Base-by-base conservation (phyloP, 148 eudicot genomes). In the Simmondsia chinensis region DNA sequence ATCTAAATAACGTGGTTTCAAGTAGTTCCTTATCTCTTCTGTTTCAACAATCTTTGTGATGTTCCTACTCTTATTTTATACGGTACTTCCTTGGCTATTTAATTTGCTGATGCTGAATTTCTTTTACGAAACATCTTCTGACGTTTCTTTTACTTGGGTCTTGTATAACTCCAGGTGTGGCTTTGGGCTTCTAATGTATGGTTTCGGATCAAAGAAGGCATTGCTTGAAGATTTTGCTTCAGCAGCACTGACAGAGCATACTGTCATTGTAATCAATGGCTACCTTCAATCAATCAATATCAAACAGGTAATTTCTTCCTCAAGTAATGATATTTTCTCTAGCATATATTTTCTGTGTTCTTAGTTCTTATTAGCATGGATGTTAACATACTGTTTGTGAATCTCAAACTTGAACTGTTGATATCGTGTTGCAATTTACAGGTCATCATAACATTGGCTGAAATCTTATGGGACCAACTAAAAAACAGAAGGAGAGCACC, bases 211-310 rank as follows among this genome's bases (percentile, higher is more conserved):
- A 21, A 91, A 91, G 72, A 91, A 84, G 65, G 71, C 71, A 2
- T 64, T 91, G 68, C 45, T 85, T 39, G 97, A 85, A 65, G 94
- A 91, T 71, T 91, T 85, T 65, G 97, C 95, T 70, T 74, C 95
- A 29, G 76, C 73, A 16, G 55, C 79, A 7, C 74, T 91, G 59
- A 54, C 70, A 7, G 94, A 82, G 36, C 70, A 61, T 57, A 43
- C 81, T 8, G 94, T 91, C 35, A 62, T 85, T 51, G 93, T 85
- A 19, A 63, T 91, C 48, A 91, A 85, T 58, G 97, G 97, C 36
- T 85, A 85, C 72, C 94, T 79, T 56, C 97, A 76, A 33, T 70
- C 88, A n/a, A 56, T 91, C 70, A 85, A 79, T 72, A 73, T 91
- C 43, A 85, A 85, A 59, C 97, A 89, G 87, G 97, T 81, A 60